Base-by-base conservation (phyloP, 352 stramenopile species). In the Phytophthora hybrid region DNA sequence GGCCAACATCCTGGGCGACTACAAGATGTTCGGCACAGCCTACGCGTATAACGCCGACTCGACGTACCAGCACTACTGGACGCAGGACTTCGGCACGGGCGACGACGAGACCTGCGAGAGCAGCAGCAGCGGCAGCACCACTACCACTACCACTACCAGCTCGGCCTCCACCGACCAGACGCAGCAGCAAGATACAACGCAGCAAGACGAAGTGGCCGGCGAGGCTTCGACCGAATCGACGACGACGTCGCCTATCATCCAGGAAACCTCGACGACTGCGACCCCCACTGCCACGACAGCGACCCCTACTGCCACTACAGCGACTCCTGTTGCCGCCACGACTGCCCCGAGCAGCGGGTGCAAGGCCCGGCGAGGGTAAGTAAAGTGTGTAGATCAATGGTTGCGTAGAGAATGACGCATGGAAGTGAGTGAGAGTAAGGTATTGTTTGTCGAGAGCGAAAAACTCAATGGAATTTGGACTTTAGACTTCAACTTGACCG, bases 51-150 rank as follows among this genome's bases (percentile, higher is more conserved):
- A 55, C 67, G 51, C 67, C 5, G 52, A 71, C 47, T 70, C 34
- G 18, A 72, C 69, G 37, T 85, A 81, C 69, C 75, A 81, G 54
- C 59, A 79, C 67, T 89, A 81, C 69, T 87, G 82, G 82, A 85
- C 77, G 10, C 82, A 89, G 69, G 72, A 81, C 69, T 89, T 89
- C 59, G 78, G 71, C 16, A 71, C 69, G 11, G 71, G 76, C 29
- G 64, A 68, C 18, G 37, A 62, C 39, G 76, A 82, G 19, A 44
- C 56, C 23, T 83, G 69, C 53, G 61, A 65, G 3, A 66, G 79
- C 49, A 66, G 16, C 37, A 78, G 81, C 32, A 39, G 37, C 21
- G 73, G 71, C 46, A 62, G 51, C 13, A 55, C 37, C 37, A 78
- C 77, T 60, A 53, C 56, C 37, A 78, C 77, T 60, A 53, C 56